Evolutionary conservation across 305 asterid species (phyloP), one percentile per base, ranked within the genome.

Genomic region (Plantago coronopus): DNA sequence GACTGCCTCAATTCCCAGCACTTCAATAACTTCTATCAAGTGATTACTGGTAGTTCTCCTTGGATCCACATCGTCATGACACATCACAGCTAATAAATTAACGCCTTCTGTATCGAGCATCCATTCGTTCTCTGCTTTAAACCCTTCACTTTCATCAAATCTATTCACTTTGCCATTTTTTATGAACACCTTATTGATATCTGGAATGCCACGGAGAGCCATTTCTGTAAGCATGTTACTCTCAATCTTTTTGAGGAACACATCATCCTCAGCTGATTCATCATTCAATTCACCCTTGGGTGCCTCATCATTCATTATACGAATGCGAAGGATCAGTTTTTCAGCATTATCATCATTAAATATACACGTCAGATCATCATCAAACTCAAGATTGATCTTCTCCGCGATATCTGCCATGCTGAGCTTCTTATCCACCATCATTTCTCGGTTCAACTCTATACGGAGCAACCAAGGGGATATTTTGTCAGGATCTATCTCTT

Each of bases 401-500:
- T 82, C 97, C 15, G 99, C 97, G 72, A 94, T 94, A 71, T 89
- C 95, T 37, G 99, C 97, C 97, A 94, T 94, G 79, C 95, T 89
- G 57, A 94, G 91, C 75, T 94, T 94, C 86, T 94, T 94, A 76
- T 94, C 99, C 70, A 94, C 99, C 99, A 94, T 94, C 99, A 94
- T 94, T 76, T 89, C 99, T 69, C 96, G 81, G 80, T 94, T 94
- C 59, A 94, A 69, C 80, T 94, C 93, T 63, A 94, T 76, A 48
- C 99, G 96, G 50, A 94, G 97, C 91, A 89, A 74, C 99, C 99
- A 94, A 7, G 99, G 99, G 68, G 99, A 94, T 56, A 94, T 89
- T 71, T 94, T 94, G 67, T 82, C 87, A 5, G 97, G 97, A 72
- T 94, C 96, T 62, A 89, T 81, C 75, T 89, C 99, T 73, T 94